These are phyloP conservation scores for Gelatoporia subvermispora DNA, from an alignment of 768 basidiomycete genomes.

Conservation along the genomic window DNA sequence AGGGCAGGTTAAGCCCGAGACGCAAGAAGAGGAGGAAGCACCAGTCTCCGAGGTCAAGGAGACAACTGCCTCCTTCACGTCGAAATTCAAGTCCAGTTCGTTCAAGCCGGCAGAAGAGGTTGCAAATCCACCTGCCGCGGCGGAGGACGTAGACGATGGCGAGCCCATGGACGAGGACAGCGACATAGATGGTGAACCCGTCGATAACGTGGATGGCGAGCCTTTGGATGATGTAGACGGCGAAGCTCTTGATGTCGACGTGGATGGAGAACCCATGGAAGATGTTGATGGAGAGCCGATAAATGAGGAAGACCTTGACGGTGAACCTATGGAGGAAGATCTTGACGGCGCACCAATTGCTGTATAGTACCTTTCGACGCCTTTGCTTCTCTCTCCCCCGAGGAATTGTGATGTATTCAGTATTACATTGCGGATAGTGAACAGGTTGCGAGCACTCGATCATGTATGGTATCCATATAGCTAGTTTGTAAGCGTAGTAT, in stretches of 20 bases:
- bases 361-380: background rate
- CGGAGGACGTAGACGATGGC: constrained; percentile 32
- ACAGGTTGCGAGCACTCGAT: background rate
- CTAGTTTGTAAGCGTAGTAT: constrained; percentile 7
- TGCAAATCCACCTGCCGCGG: constrained; percentile 18
- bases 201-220: constrained; percentile 42
- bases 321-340: constrained; percentile 32
- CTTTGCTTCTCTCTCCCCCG: background rate
- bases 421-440: background rate
- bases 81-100: constrained; percentile 72
- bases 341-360: constrained; percentile 36
- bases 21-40: constrained; percentile 22
- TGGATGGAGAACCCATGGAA: constrained; percentile 33
- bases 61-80: constrained; percentile 31
- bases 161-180: constrained; percentile 38
- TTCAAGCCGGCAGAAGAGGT: constrained; percentile 65
- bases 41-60: constrained; percentile 25
- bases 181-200: constrained; percentile 49
- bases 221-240: constrained; percentile 39
- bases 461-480: constrained; percentile 2
- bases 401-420: background rate
- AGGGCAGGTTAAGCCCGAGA: constrained; percentile 36
- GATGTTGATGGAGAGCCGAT: constrained; percentile 36
- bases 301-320: constrained; percentile 30
- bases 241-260: constrained; percentile 27